A percentile compares a stretch with the other conserved stretches of the same genome.
These are phyloP conservation scores for Mortierella sp. DNA, from an alignment of 371 early-diverging fungal species.

Conservation along the genomic window DNA sequence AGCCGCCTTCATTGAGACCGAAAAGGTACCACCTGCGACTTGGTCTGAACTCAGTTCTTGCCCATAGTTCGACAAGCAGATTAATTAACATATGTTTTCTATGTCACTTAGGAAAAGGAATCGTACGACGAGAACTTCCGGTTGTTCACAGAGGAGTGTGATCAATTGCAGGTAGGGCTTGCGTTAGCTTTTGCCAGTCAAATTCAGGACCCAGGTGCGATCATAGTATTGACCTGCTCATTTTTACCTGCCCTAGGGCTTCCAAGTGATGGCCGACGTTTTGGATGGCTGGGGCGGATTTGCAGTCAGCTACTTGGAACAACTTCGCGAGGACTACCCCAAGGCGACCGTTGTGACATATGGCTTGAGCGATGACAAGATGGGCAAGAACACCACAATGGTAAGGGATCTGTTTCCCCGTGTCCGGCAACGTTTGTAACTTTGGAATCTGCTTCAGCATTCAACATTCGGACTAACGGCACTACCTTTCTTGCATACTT, in stretches of 20 bases:
- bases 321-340: slow-evolving; percentile 82
- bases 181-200: neutral
- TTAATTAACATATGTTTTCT: neutral
- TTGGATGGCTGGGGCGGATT: slow-evolving; percentile 87
- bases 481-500: neutral
- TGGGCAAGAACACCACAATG: slow-evolving; percentile 40
- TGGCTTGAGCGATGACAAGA: slow-evolving; percentile 61
- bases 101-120: slow-evolving; percentile 60
- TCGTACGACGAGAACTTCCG: slow-evolving; percentile 85
- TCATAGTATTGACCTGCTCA: neutral
- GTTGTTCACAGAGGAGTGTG: slow-evolving; percentile 88
- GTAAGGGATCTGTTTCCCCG: slow-evolving; percentile 28
- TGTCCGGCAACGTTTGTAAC: neutral
- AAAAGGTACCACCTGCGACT: slow-evolving; percentile 57
- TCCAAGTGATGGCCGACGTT: slow-evolving; percentile 82
- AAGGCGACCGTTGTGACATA: slow-evolving; percentile 80
- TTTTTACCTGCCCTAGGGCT: slow-evolving; percentile 65
- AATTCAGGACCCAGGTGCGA: neutral
- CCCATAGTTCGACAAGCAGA: neutral
- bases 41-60: neutral
- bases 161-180: slow-evolving; percentile 73
- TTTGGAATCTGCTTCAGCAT: neutral
- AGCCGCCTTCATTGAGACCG: slow-evolving; percentile 74
- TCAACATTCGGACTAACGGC: neutral
- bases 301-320: slow-evolving; percentile 71